Conservation (phyloP, 306 rosid species). For the Canavalia ensiformis region DNA sequence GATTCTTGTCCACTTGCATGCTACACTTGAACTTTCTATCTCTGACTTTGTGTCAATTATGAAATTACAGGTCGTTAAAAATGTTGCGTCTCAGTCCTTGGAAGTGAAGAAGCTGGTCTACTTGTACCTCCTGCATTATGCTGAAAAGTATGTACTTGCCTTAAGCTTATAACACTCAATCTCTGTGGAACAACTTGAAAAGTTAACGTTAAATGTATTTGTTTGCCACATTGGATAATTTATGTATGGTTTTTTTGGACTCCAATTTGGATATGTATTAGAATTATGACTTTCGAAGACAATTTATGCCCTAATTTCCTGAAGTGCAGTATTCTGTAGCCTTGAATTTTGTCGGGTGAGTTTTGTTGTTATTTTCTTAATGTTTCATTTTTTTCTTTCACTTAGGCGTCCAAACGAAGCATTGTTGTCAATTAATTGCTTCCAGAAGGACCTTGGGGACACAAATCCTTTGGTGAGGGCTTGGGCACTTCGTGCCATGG, state of each 20-base stretch:
- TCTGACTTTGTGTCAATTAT: constrained; percentile 1
- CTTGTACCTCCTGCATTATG: constrained; percentile 94
- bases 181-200: not conserved
- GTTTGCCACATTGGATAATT: constrained; percentile 4
- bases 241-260: constrained; percentile 6
- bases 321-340: not conserved
- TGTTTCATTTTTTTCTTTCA: constrained; percentile 37
- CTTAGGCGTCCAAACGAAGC: constrained; percentile 97
- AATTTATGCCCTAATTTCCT: constrained; percentile 19
- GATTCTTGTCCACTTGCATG: not conserved
- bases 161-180: not conserved
- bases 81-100: constrained; percentile 88
- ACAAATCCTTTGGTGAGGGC: constrained; percentile 91
- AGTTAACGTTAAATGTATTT: not conserved
- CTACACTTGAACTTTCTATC: not conserved
- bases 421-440: constrained; percentile 89
- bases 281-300: constrained; percentile 36
- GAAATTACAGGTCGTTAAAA: constrained; percentile 86
- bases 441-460: constrained; percentile 94
- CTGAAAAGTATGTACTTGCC: constrained; percentile 79
- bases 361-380: constrained; percentile 33
- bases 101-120: constrained; percentile 97
- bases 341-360: constrained; percentile 7
- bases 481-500: constrained; percentile 97
- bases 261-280: not conserved